Percentiles rank a stretch among this genome's conserved stretches.
phyloP scores from a whole-genome alignment of 2,329 filamentous ascomycete species.

The Xylariaceae sp. region DNA sequence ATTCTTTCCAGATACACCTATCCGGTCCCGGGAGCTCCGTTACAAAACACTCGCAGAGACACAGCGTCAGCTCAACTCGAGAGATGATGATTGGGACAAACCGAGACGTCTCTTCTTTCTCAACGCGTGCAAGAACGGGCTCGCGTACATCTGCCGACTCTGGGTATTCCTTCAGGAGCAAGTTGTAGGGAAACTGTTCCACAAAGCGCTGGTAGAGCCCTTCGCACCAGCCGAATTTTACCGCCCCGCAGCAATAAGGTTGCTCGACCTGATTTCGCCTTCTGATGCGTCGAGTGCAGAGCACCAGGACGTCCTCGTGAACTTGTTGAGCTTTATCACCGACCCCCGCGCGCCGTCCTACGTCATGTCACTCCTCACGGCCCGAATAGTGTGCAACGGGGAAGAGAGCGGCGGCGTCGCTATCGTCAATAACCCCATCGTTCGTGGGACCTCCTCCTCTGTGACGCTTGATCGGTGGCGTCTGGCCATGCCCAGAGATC shows the following conservation, averaged over 20 bases:
- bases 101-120: not conserved
- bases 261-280: not conserved
- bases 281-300: not conserved
- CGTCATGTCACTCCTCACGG: not conserved
- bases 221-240: not conserved
- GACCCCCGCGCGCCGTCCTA: not conserved
- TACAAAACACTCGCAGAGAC: not conserved
- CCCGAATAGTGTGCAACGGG: not conserved
- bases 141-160: not conserved
- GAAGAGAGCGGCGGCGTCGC: not conserved
- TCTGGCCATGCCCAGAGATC: not conserved
- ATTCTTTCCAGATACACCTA: constrained; percentile 1
- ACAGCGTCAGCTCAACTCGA: not conserved
- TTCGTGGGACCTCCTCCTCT: not conserved
- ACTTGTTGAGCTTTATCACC: not conserved
- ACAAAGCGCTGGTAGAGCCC: not conserved
- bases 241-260: not conserved
- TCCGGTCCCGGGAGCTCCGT: not conserved
- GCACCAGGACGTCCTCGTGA: not conserved
- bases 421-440: not conserved
- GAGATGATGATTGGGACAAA: not conserved
- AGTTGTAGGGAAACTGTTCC: not conserved
- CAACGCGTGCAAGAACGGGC: not conserved
- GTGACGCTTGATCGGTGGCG: not conserved
- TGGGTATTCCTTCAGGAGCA: not conserved